phyloP scores from a whole-genome alignment of 1,284 basidiomycete species.

The Butyriboletus appendiculatus region DNA sequence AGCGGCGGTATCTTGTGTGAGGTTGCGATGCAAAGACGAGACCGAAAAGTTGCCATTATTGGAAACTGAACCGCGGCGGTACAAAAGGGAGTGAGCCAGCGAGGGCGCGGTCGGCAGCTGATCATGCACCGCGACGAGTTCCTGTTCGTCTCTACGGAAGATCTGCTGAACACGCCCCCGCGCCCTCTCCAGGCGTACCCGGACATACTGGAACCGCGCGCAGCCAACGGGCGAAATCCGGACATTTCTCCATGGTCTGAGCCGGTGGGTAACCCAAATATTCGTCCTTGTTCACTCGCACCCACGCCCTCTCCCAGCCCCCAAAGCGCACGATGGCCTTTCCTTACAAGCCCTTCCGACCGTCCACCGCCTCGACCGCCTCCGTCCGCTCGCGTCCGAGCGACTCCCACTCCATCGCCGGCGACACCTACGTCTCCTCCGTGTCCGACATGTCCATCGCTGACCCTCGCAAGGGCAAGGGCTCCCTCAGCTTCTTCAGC shows the following conservation, averaged over 20 bases:
- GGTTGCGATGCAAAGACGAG: slow-evolving; percentile 1
- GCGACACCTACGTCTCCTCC: slow-evolving; percentile 33
- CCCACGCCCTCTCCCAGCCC: slow-evolving; percentile 17
- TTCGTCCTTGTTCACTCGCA: background rate
- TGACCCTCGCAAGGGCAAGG: slow-evolving; percentile 36
- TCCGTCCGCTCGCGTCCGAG: slow-evolving; percentile 39
- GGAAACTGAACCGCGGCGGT: slow-evolving; percentile 3
- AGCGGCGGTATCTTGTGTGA: background rate
- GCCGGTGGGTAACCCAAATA: slow-evolving; percentile 4
- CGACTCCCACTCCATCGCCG: slow-evolving; percentile 41
- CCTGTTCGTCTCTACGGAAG: slow-evolving; percentile 14
- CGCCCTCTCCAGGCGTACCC: slow-evolving; percentile 14
- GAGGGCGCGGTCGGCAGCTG: background rate
- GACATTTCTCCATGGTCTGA: slow-evolving; percentile 31
- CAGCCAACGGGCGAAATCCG: slow-evolving; percentile 6
- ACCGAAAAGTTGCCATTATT: slow-evolving; percentile 10
- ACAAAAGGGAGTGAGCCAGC: slow-evolving; percentile 6
- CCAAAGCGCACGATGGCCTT: slow-evolving; percentile 29
- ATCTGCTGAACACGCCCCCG: slow-evolving; percentile 1
- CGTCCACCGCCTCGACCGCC: slow-evolving; percentile 35
- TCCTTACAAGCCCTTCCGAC: slow-evolving; percentile 33
- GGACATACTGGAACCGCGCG: slow-evolving; percentile 1
- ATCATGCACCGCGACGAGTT: slow-evolving; percentile 18
- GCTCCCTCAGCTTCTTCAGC: slow-evolving; percentile 30
- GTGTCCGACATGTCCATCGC: slow-evolving; percentile 33